phyloP scores from a whole-genome alignment of 2,329 filamentous ascomycete species.

The Colletotrichum noveboracense region DNA sequence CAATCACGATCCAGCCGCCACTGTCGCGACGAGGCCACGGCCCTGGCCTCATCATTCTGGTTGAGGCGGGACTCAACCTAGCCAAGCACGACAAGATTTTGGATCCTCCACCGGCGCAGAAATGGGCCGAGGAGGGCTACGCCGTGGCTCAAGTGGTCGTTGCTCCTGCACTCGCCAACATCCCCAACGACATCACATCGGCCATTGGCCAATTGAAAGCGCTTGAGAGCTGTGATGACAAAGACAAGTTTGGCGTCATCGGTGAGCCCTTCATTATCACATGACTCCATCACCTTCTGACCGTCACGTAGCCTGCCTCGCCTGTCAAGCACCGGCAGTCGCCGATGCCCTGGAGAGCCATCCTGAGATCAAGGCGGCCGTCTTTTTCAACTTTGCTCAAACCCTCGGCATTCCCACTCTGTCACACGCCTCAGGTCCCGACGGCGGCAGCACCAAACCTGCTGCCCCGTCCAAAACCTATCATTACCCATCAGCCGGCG shows the following conservation, averaged over 20 bases:
- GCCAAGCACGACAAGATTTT: constrained; percentile 20
- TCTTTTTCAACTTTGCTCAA: constrained; percentile 11
- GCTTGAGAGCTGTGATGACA: constrained; percentile 30
- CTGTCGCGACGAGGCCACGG: constrained; percentile 35
- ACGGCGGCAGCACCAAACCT: not conserved
- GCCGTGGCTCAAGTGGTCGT: constrained; percentile 58
- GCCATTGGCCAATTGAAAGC: constrained; percentile 1
- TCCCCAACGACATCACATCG: not conserved
- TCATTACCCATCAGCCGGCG: constrained; percentile 39
- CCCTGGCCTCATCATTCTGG: constrained; percentile 36
- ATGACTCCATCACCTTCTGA: not conserved
- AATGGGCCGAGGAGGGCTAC: constrained; percentile 77
- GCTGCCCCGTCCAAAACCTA: constrained; percentile 34
- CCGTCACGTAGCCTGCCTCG: not conserved
- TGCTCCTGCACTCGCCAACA: not conserved
- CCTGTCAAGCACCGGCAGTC: not conserved
- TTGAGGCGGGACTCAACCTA: not conserved
- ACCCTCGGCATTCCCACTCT: constrained; percentile 5
- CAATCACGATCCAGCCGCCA: constrained; percentile 26
- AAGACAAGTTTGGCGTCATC: constrained; percentile 26
- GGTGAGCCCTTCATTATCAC: not conserved
- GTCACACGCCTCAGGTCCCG: not conserved
- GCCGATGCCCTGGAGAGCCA: not conserved
- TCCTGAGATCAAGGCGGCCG: constrained; percentile 9
- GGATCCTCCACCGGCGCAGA: constrained; percentile 58